phyloP scores from a whole-genome alignment of 2,329 filamentous ascomycete genomes.

The Arthroderma sp. region DNA sequence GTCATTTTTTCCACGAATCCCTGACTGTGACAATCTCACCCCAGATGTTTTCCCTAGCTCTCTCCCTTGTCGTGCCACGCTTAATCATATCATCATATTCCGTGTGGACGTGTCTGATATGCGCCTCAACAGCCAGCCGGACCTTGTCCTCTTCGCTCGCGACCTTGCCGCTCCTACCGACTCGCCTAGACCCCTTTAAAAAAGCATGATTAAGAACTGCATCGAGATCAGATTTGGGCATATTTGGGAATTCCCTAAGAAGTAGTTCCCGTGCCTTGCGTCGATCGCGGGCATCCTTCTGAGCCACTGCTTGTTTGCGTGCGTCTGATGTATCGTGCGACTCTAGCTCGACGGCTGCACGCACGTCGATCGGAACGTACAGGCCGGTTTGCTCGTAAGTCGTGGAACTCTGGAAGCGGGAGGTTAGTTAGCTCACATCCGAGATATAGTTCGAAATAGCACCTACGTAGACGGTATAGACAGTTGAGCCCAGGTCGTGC shows the following conservation, averaged over 20 bases:
- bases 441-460: too few species aligned
- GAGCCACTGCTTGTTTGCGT: constrained; percentile 30
- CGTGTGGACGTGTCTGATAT: constrained; percentile 34
- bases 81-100: constrained; percentile 28
- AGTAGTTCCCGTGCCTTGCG: constrained; percentile 21
- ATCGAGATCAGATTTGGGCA: constrained; percentile 25
- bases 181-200: constrained; percentile 30
- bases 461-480: constrained; percentile 32
- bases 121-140: constrained; percentile 31
- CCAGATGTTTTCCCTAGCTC: constrained; percentile 26
- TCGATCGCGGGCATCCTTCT: constrained; percentile 25
- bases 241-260: constrained; percentile 26
- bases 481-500: constrained; percentile 21
- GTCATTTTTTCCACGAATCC: constrained; percentile 21
- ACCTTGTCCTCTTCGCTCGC: constrained; percentile 26
- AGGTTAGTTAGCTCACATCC: constrained; percentile 5
- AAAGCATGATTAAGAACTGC: constrained; percentile 30
- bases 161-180: constrained; percentile 26
- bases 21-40: constrained; percentile 21
- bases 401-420: constrained; percentile 20
- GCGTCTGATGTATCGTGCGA: constrained; percentile 31
- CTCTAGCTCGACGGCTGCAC: constrained; percentile 27
- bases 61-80: constrained; percentile 17
- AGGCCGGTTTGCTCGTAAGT: constrained; percentile 31
- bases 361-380: constrained; percentile 31